Evolutionary conservation across 495 filamentous ascomycete species (phyloP).

Genomic region (Thozetella sp.): DNA sequence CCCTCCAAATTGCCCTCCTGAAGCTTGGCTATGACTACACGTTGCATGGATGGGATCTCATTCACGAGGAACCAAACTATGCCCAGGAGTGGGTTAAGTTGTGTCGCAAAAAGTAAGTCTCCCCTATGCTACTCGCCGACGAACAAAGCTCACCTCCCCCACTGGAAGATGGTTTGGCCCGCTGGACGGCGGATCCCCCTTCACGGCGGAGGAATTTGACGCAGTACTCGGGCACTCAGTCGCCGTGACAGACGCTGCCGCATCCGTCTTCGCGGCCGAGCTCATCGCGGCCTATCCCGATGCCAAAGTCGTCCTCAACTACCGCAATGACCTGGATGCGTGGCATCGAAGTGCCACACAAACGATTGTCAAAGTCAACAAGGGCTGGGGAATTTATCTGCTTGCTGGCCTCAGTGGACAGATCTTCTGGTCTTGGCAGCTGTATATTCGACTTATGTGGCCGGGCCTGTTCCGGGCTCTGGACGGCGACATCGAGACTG

Average conservation of each 20-base stretch:
- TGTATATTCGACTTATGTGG: slow-evolving; percentile 10
- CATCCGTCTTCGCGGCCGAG: slow-evolving; percentile 61
- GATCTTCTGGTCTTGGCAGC: slow-evolving; percentile 16
- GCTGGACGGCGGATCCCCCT: no score
- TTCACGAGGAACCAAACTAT: no score
- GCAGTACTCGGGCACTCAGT: slow-evolving; percentile 60
- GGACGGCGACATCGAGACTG: slow-evolving; percentile 9
- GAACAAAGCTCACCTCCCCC: no score
- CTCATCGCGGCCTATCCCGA: slow-evolving; percentile 68
- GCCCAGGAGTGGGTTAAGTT: no score
- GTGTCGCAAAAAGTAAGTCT: no score
- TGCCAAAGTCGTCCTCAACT: slow-evolving; percentile 63
- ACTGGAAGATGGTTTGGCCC: no score
- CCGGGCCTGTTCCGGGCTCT: slow-evolving; percentile 15
- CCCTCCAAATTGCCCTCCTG: no score
- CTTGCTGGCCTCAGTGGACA: slow-evolving; percentile 8
- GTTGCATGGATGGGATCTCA: no score
- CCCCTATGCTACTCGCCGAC: no score
- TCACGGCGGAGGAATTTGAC: slow-evolving; percentile 61
- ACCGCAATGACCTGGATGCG: slow-evolving; percentile 42
- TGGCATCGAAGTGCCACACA: slow-evolving; percentile 24
- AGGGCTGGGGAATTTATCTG: slow-evolving; percentile 1
- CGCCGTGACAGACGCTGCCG: slow-evolving; percentile 62
- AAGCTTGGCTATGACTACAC: no score
- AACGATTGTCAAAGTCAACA: slow-evolving; percentile 1